Conservation (phyloP, 768 basidiomycete genomes). For the Tubosaeta sp. region DNA sequence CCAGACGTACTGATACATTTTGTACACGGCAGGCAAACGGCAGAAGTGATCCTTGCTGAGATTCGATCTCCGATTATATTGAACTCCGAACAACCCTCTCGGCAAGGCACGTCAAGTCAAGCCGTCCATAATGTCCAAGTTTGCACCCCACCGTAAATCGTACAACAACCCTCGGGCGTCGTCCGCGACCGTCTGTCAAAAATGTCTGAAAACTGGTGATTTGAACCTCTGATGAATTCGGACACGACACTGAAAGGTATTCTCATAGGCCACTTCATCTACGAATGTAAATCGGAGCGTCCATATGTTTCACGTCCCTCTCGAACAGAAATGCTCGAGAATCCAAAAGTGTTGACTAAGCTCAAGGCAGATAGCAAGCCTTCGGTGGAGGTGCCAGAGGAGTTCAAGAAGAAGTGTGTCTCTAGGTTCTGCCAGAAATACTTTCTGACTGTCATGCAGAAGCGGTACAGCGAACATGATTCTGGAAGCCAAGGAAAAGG, state of each 20-base stretch:
- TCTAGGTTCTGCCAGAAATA: neutral
- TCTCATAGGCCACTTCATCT: constrained; percentile 78
- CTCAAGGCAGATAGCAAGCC: constrained; percentile 69
- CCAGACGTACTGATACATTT: neutral
- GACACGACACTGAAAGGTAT: neutral
- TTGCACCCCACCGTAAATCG: constrained; percentile 65
- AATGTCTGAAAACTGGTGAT: constrained; percentile 67
- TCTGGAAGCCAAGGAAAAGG: constrained; percentile 77
- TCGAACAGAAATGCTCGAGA: constrained; percentile 80
- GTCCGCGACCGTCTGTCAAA: constrained; percentile 73
- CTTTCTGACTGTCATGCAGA: constrained; percentile 33
- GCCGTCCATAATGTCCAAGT: constrained; percentile 61
- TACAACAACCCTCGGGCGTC: constrained; percentile 61
- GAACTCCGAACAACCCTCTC: constrained; percentile 9
- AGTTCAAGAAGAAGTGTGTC: constrained; percentile 78
- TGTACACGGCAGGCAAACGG: too few species aligned
- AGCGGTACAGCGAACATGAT: constrained; percentile 83
- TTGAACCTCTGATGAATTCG: constrained; percentile 2
- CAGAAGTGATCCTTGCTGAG: neutral
- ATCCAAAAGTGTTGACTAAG: constrained; percentile 64
- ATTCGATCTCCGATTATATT: neutral
- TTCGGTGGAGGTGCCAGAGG: constrained; percentile 82
- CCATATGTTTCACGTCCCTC: constrained; percentile 90
- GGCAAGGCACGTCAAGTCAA: neutral
- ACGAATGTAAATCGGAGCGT: constrained; percentile 76